Evolutionary conservation across 345 rosid species (phyloP).

Genomic region (Lepidium aucheri): DNA sequence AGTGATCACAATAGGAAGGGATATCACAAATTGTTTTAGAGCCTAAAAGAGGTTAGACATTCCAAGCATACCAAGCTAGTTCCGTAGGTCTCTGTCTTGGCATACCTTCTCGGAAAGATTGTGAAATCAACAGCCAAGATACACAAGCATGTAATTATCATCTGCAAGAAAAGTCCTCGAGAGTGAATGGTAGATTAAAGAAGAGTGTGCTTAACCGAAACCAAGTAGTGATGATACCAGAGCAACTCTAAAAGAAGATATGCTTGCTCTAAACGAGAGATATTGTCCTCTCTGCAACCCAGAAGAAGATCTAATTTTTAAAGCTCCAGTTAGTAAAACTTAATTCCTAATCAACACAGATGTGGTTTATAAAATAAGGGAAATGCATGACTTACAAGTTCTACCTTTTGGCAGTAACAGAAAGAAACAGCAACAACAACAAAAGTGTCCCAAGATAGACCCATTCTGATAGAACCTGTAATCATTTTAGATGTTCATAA

Average conservation of each 20-base stretch:
- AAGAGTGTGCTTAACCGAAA: neutral
- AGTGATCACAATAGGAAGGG: neutral
- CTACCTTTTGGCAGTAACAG: slow-evolving; percentile 62
- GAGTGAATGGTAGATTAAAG: neutral
- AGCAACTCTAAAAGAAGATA: slow-evolving; percentile 62
- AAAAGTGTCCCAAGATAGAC: slow-evolving; percentile 34
- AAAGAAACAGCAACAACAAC: slow-evolving; percentile 27
- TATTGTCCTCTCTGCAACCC: slow-evolving; percentile 30
- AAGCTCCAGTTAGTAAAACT: neutral
- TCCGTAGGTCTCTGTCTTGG: slow-evolving; percentile 83
- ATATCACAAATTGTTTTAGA: neutral
- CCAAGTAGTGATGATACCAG: slow-evolving; percentile 33
- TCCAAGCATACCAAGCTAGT: slow-evolving; percentile 56
- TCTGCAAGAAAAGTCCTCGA: slow-evolving; percentile 39
- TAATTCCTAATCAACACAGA: neutral
- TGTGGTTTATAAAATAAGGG: neutral
- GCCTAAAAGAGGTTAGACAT: neutral
- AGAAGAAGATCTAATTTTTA: slow-evolving; percentile 21
- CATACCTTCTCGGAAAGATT: slow-evolving; percentile 79
- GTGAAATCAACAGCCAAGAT: slow-evolving; percentile 91
- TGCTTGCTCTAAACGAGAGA: slow-evolving; percentile 37
- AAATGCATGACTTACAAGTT: slow-evolving; percentile 34
- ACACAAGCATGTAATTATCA: slow-evolving; percentile 70
- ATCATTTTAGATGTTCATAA: neutral
- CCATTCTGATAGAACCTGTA: slow-evolving; percentile 77